These are phyloP conservation scores for Debaryomyces hansenii DNA, from an alignment of 805 yeast genomes.

Conservation along the genomic window DNA sequence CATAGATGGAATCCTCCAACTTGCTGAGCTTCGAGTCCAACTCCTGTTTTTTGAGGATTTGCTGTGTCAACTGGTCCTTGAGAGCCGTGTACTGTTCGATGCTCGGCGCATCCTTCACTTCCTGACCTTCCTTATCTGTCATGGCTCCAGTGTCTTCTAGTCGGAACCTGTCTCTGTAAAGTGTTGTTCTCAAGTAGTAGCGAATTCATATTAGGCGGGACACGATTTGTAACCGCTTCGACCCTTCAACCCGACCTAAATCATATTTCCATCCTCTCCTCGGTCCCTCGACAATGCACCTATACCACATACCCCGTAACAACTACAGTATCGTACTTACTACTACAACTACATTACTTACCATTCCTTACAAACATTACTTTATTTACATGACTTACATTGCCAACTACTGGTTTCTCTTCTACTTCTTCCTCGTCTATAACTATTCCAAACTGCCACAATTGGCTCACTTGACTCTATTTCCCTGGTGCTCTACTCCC, in stretches of 20 bases:
- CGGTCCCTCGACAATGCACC: too few species aligned
- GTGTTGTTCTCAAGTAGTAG: conserved; percentile 2
- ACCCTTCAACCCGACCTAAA: too few species aligned
- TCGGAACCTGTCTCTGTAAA: not conserved
- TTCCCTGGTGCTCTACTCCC: too few species aligned
- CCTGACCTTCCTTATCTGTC: conserved; percentile 7
- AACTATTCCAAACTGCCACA: too few species aligned
- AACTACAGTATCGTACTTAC: too few species aligned
- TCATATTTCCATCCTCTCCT: not conserved
- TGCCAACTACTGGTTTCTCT: too few species aligned
- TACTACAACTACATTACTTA: too few species aligned
- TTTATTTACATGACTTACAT: too few species aligned
- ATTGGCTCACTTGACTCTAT: too few species aligned
- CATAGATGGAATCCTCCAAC: conserved; percentile 77
- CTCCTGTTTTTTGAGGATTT: conserved; percentile 58
- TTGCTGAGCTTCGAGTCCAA: conserved; percentile 62
- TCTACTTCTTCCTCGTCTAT: too few species aligned
- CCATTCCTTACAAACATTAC: too few species aligned
- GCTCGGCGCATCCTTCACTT: conserved; percentile 2
- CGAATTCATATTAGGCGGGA: not conserved
- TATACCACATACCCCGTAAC: too few species aligned
- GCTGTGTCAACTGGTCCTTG: conserved; percentile 63
- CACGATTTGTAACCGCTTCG: not conserved
- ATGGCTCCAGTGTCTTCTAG: not conserved
- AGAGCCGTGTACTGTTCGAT: conserved; percentile 61